phyloP scores from a whole-genome alignment of 257 asterid species.

The Henckelia pumila region DNA sequence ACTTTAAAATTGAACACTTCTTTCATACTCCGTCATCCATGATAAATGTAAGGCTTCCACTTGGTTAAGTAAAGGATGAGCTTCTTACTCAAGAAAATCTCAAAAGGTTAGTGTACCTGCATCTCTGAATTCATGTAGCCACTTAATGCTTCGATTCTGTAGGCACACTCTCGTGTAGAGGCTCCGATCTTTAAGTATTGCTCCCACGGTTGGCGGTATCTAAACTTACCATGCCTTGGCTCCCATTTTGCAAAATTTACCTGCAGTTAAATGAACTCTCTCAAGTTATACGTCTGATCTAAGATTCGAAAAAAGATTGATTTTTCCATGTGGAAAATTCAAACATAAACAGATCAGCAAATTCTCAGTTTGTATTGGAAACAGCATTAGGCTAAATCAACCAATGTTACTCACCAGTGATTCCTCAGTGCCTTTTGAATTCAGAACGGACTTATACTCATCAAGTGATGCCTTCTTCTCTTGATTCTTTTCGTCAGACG shows the following conservation, averaged over 20 bases:
- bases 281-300: too few species aligned
- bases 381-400: background rate
- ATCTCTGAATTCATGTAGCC: conserved; percentile 21
- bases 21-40: too few species aligned
- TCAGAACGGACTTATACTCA: conserved; percentile 22
- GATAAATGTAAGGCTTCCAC: too few species aligned
- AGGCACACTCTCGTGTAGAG: conserved; percentile 30
- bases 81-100: background rate
- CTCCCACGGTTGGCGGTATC: conserved; percentile 37
- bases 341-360: too few species aligned
- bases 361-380: too few species aligned
- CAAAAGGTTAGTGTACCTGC: conserved; percentile 12
- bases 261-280: conserved; percentile 12
- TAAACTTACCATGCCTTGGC: conserved; percentile 31
- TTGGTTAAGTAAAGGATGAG: too few species aligned
- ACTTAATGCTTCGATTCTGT: conserved; percentile 27
- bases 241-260: conserved; percentile 33
- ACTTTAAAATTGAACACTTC: too few species aligned
- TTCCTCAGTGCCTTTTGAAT: conserved; percentile 28
- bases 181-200: conserved; percentile 32
- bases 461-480: conserved; percentile 11
- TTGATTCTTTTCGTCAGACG: background rate
- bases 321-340: too few species aligned
- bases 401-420: conserved; percentile 17
- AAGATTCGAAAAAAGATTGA: too few species aligned